Conservation (phyloP, 352 stramenopile genomes). For the Phytophthora pini region DNA sequence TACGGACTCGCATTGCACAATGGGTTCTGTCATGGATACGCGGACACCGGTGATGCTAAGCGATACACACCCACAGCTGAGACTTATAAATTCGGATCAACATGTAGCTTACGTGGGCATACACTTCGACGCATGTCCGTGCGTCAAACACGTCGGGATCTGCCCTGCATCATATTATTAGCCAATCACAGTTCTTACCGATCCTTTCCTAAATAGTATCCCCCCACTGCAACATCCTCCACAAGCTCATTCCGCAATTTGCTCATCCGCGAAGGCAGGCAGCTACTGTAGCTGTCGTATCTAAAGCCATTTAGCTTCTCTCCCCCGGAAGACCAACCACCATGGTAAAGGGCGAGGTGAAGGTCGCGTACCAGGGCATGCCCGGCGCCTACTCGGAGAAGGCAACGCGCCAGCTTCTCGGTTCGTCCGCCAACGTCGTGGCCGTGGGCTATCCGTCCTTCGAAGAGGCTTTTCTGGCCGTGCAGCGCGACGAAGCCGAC, state of each 20-base stretch:
- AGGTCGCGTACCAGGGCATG: constrained; percentile 96
- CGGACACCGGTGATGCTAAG: too few species aligned
- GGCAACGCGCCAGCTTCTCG: constrained; percentile 93
- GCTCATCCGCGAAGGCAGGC: neutral
- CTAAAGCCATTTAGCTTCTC: neutral
- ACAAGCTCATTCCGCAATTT: constrained; percentile 4
- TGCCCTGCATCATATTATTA: neutral
- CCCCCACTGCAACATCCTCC: constrained; percentile 1
- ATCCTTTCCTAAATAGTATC: constrained; percentile 10
- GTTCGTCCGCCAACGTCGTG: constrained; percentile 64
- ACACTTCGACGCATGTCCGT: neutral
- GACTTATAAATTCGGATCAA: too few species aligned
- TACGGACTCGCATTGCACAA: too few species aligned
- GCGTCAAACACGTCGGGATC: neutral
- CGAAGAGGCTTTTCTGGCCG: constrained; percentile 68
- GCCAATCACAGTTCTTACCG: neutral
- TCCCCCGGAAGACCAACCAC: neutral
- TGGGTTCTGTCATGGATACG: too few species aligned
- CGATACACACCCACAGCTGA: too few species aligned
- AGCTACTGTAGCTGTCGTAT: neutral
- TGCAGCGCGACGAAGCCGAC: constrained; percentile 87
- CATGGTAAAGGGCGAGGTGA: constrained; percentile 59
- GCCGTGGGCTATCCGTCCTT: constrained; percentile 52
- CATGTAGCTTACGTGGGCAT: too few species aligned
- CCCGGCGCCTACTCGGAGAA: constrained; percentile 98